Percentiles rank a stretch among this genome's conserved stretches.
phyloP scores from a whole-genome alignment of 768 basidiomycete species.

The Termitomyces sp. region DNA sequence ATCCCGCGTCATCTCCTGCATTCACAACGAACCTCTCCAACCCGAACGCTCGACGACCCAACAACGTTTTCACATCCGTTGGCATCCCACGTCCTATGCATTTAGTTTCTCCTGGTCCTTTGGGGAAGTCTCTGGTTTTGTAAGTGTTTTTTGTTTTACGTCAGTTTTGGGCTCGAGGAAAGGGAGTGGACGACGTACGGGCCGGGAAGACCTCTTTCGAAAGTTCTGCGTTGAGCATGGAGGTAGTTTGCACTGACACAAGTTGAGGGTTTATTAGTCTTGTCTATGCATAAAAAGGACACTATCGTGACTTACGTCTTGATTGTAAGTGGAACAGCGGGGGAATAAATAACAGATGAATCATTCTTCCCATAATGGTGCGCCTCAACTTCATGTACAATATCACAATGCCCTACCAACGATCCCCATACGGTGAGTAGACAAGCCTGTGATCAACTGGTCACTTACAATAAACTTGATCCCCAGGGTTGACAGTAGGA shows the following conservation, averaged over 20 bases:
- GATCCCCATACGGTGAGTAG: too few relatives aligned
- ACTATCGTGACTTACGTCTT: conserved; percentile 44
- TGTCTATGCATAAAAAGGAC: too few relatives aligned
- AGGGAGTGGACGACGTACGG: conserved; percentile 38
- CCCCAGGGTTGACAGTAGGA: conserved; percentile 57
- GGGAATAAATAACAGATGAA: conserved; percentile 57
- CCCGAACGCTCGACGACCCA: conserved; percentile 39
- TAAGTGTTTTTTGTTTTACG: not conserved
- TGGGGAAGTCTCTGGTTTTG: conserved; percentile 43
- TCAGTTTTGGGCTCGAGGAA: not conserved
- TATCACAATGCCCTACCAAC: conserved; percentile 48
- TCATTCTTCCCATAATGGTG: conserved; percentile 43
- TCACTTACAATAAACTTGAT: conserved; percentile 55
- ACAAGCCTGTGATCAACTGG: not conserved
- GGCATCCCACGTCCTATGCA: conserved; percentile 35
- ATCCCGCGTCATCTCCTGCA: not conserved
- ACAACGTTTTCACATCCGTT: conserved; percentile 27
- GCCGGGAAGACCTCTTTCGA: conserved; percentile 43
- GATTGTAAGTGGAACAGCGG: conserved; percentile 47
- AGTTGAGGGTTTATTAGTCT: too few relatives aligned
- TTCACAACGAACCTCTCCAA: conserved; percentile 24
- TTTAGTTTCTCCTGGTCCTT: conserved; percentile 45
- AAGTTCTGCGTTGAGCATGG: conserved; percentile 44
- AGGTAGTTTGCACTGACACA: conserved; percentile 45
- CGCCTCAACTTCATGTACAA: conserved; percentile 52